These are phyloP conservation scores for Wickerhamiella allomyrinae DNA, from an alignment of 805 yeast species.

Conservation along the genomic window DNA sequence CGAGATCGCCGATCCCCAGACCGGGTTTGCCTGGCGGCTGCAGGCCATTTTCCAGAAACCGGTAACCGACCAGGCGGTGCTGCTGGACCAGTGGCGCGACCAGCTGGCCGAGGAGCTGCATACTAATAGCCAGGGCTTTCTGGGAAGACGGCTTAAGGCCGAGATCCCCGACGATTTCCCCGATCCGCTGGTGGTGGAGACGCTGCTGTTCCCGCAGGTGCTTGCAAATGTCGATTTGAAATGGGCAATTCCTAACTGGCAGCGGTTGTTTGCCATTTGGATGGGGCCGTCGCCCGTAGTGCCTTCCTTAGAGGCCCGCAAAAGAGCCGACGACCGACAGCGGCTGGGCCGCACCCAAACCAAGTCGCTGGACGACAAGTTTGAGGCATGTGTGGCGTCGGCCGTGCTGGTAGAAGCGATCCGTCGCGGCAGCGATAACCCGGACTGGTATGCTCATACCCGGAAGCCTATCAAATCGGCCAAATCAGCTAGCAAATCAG, in stretches of 20 bases:
- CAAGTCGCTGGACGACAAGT: neutral
- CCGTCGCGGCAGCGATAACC: constrained; percentile 3
- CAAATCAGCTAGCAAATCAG: no score
- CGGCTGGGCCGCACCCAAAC: neutral
- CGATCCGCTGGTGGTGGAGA: constrained; percentile 3
- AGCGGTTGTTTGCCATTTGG: constrained; percentile 1
- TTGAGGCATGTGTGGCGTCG: neutral
- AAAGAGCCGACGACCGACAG: neutral
- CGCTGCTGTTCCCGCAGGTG: constrained; percentile 3
- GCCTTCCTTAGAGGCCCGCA: neutral
- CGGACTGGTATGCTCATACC: neutral
- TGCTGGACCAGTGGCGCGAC: constrained; percentile 2
- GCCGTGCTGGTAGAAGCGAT: neutral
- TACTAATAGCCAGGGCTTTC: constrained; percentile 13
- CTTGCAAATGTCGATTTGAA: neutral
- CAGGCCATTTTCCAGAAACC: constrained; percentile 2
- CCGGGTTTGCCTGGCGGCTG: constrained; percentile 15
- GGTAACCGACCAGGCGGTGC: neutral
- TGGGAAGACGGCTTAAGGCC: constrained; percentile 5
- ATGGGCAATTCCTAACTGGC: neutral
- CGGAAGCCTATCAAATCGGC: no score
- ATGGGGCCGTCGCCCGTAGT: constrained; percentile 1
- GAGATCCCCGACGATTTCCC: constrained; percentile 12
- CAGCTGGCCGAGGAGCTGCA: constrained; percentile 15
- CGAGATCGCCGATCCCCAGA: constrained; percentile 6